Evolutionary conservation across 257 asterid genomes (phyloP).

Genomic region (Gentiana macrophylla): DNA sequence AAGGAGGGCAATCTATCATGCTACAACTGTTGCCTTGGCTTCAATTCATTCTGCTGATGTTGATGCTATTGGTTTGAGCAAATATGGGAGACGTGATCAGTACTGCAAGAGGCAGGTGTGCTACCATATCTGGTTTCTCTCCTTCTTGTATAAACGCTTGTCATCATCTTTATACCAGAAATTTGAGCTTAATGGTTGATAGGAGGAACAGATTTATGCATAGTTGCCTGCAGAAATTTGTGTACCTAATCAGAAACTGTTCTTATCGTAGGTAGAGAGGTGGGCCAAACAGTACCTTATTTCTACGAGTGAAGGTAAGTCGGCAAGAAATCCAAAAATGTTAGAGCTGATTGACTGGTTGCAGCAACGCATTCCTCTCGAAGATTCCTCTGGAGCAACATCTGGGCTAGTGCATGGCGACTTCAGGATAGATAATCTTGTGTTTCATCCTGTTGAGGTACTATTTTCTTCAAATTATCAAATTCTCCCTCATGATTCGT

Average conservation of each 20-base stretch:
- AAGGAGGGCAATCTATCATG: slow-evolving; percentile 62
- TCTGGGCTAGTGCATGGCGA: slow-evolving; percentile 97
- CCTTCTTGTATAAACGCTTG: too few relatives aligned
- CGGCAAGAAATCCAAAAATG: slow-evolving; percentile 80
- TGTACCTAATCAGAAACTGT: slow-evolving; percentile 7
- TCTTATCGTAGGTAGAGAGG: slow-evolving; percentile 67
- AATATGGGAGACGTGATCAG: slow-evolving; percentile 59
- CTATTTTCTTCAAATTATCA: slow-evolving; percentile 11
- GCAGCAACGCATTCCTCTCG: slow-evolving; percentile 66
- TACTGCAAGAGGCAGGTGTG: slow-evolving; percentile 92
- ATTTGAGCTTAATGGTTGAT: background rate
- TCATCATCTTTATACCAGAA: background rate
- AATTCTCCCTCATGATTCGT: slow-evolving; percentile 1
- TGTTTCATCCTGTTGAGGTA: slow-evolving; percentile 95
- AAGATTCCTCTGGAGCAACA: slow-evolving; percentile 79
- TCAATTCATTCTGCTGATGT: slow-evolving; percentile 76
- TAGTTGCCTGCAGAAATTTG: background rate
- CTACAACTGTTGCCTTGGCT: slow-evolving; percentile 79
- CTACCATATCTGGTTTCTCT: background rate
- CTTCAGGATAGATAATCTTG: slow-evolving; percentile 89
- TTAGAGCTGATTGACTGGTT: slow-evolving; percentile 77
- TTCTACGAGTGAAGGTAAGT: slow-evolving; percentile 84
- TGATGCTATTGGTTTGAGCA: slow-evolving; percentile 60
- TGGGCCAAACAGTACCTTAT: slow-evolving; percentile 87
- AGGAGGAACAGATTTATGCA: background rate